These are phyloP conservation scores for Trametes coccinea DNA, from an alignment of 768 basidiomycete genomes.

Conservation along the genomic window DNA sequence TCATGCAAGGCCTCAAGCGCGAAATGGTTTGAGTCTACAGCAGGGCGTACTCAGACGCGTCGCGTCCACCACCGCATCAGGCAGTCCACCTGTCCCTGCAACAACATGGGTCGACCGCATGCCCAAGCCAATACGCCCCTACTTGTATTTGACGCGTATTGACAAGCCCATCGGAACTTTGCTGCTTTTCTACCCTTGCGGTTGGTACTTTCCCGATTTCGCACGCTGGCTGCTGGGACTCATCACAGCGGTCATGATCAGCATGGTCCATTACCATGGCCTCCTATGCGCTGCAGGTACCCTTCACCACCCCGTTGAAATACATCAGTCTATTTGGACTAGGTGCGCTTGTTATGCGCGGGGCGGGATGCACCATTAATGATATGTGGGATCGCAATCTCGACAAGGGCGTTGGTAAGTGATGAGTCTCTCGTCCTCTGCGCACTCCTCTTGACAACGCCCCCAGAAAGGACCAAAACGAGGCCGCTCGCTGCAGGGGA, in stretches of 20 bases:
- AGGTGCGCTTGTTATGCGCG: constrained; percentile 94
- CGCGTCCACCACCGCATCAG: constrained; percentile 14
- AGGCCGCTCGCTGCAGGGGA: constrained; percentile 87
- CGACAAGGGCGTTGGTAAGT: constrained; percentile 87
- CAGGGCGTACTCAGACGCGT: not conserved
- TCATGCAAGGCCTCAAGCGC: not conserved
- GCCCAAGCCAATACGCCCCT: constrained; percentile 65
- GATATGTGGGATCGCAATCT: constrained; percentile 97
- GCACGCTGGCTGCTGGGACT: not conserved
- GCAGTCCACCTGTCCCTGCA: constrained; percentile 22
- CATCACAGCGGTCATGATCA: constrained; percentile 33
- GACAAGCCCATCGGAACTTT: constrained; percentile 97
- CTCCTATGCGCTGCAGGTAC: constrained; percentile 72
- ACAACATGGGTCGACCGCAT: constrained; percentile 68
- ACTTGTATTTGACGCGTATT: constrained; percentile 81
- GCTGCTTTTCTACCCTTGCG: constrained; percentile 90
- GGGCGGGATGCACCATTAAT: constrained; percentile 98
- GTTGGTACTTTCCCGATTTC: constrained; percentile 47
- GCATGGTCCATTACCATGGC: constrained; percentile 99
- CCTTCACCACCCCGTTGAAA: constrained; percentile 65
- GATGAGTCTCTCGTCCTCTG: not conserved
- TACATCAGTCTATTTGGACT: constrained; percentile 84
- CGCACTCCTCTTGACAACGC: not conserved
- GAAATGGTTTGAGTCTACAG: not conserved
- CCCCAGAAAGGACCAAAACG: constrained; percentile 79